phyloP scores from a whole-genome alignment of 208 protist genomes.

The Leishmania tropica region DNA sequence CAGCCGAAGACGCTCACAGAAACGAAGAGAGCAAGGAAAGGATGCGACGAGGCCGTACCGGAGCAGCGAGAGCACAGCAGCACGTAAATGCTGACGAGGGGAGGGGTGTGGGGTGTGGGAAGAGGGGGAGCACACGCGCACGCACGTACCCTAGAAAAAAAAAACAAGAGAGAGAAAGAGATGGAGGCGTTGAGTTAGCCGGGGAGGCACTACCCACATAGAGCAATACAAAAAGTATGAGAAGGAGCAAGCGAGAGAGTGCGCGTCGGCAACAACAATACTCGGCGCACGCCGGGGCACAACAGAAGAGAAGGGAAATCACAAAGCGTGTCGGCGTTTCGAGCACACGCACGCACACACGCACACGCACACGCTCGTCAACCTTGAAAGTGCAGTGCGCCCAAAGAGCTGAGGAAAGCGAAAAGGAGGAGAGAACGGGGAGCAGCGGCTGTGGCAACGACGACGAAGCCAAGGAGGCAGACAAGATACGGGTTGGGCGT shows the following conservation, averaged over 20 bases:
- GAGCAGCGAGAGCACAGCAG: too few relatives aligned
- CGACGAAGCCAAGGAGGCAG: background rate
- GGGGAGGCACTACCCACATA: background rate
- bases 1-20: background rate
- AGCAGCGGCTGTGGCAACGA: background rate
- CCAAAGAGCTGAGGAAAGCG: background rate
- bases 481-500: background rate
- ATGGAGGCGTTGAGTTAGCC: background rate
- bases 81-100: background rate
- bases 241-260: background rate
- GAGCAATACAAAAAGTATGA: background rate
- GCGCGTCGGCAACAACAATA: background rate
- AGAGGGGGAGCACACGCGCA: background rate
- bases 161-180: background rate
- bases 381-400: background rate
- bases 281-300: background rate
- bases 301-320: background rate
- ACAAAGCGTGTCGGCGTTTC: background rate
- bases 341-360: background rate
- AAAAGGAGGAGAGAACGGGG: background rate
- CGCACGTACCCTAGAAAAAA: background rate
- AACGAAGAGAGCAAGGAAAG: background rate
- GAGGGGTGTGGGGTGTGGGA: background rate
- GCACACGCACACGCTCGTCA: background rate
- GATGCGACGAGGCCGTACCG: background rate